Conservation (phyloP, 2,329 filamentous ascomycete genomes). For the Verticillium dahliae region DNA sequence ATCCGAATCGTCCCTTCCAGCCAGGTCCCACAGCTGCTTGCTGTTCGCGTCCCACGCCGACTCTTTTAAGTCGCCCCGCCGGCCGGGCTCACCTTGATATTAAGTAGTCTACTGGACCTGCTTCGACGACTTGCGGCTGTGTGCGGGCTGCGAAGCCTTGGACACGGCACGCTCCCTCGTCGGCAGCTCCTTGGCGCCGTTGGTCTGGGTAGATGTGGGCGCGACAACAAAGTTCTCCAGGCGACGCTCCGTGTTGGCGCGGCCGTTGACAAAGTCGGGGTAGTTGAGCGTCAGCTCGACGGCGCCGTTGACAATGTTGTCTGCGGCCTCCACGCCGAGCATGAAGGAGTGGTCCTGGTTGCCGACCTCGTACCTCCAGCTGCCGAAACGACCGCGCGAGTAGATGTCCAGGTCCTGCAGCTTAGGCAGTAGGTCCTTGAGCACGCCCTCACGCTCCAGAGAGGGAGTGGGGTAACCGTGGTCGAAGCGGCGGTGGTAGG, state of each 20-base stretch:
- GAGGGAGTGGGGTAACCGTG: constrained; percentile 96
- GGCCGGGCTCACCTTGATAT: background rate
- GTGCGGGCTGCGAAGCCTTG: constrained; percentile 21
- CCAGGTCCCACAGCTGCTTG: background rate
- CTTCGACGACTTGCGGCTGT: constrained; percentile 26
- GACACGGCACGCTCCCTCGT: constrained; percentile 25
- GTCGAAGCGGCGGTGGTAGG: constrained; percentile 96
- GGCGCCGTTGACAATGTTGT: constrained; percentile 82
- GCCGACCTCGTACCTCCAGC: constrained; percentile 92
- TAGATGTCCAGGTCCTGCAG: constrained; percentile 87
- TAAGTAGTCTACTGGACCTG: constrained; percentile 15
- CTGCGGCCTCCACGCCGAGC: constrained; percentile 88
- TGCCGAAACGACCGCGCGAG: constrained; percentile 94
- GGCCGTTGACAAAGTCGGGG: constrained; percentile 87
- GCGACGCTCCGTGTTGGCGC: constrained; percentile 61
- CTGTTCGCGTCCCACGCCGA: background rate
- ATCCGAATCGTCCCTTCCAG: constrained; percentile 1
- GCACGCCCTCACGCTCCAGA: constrained; percentile 89
- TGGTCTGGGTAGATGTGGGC: constrained; percentile 22
- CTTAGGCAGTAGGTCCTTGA: constrained; percentile 88
- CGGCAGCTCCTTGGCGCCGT: constrained; percentile 28
- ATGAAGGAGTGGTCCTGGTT: constrained; percentile 99
- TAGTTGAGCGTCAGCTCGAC: constrained; percentile 94
- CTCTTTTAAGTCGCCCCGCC: background rate
- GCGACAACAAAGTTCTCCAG: constrained; percentile 40